Evolutionary conservation across 2,329 filamentous ascomycete genomes (phyloP).

Genomic region (Xylaria sp.): DNA sequence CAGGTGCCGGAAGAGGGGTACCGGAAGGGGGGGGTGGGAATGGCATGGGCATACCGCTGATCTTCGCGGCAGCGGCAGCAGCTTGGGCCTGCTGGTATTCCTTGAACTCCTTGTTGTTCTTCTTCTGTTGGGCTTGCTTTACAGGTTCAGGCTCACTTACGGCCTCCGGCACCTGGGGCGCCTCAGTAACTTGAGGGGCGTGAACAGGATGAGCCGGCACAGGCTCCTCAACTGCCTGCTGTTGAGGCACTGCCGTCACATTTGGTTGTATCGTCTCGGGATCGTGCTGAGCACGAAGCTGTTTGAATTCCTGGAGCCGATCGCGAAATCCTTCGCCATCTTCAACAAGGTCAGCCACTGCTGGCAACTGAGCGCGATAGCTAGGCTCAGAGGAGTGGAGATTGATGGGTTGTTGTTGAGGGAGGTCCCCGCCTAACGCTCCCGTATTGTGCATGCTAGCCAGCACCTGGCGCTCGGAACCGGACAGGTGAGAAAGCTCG

Average conservation of each 20-base stretch:
- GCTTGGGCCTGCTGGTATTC: conserved; percentile 60
- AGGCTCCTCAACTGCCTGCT: conserved; percentile 12
- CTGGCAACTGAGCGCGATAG: conserved; percentile 45
- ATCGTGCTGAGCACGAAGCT: conserved; percentile 68
- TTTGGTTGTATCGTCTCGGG: conserved; percentile 39
- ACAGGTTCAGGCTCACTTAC: conserved; percentile 15
- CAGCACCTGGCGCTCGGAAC: conserved; percentile 49
- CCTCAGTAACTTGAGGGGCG: conserved; percentile 9
- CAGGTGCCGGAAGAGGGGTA: conserved; percentile 81
- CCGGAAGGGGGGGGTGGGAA: conserved; percentile 66
- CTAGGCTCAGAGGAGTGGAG: conserved; percentile 35
- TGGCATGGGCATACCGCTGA: conserved; percentile 70
- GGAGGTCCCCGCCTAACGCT: conserved; percentile 31
- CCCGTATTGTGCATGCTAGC: conserved; percentile 37
- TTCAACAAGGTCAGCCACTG: conserved; percentile 44
- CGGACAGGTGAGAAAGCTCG: conserved; percentile 62
- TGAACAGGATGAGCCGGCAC: conserved; percentile 15
- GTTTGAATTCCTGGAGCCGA: conserved; percentile 77
- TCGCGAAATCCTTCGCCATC: conserved; percentile 60
- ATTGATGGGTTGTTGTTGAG: conserved; percentile 38
- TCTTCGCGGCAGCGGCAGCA: conserved; percentile 46
- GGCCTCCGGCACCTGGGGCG: conserved; percentile 8
- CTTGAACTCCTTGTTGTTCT: conserved; percentile 53
- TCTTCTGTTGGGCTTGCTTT: conserved; percentile 21
- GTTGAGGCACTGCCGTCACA: conserved; percentile 5